Conservation (phyloP, 1,284 basidiomycete genomes). For the Boletus mariae region DNA sequence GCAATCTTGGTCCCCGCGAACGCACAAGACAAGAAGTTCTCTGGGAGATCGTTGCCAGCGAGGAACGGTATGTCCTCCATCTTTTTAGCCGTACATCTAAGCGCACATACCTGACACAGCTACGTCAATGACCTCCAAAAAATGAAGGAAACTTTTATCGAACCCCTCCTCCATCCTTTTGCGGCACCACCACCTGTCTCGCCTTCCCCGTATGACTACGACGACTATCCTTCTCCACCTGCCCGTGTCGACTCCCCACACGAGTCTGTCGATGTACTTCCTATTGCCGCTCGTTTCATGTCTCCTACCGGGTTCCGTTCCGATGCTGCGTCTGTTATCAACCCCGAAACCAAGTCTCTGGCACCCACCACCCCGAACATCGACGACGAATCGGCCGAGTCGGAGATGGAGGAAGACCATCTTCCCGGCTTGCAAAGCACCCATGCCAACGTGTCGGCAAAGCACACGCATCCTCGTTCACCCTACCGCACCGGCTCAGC, state of each 20-base stretch:
- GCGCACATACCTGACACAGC: conserved; percentile 42
- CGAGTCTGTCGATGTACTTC: conserved; percentile 71
- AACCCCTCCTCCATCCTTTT: conserved; percentile 83
- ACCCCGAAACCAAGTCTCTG: conserved; percentile 42
- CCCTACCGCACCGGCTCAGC: conserved; percentile 62
- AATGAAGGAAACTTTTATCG: conserved; percentile 92
- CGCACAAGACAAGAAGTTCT: conserved; percentile 95
- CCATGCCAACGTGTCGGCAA: conserved; percentile 42
- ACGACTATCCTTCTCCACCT: conserved; percentile 44
- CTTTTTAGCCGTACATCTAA: conserved; percentile 13
- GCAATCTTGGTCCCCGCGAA: conserved; percentile 89
- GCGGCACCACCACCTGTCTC: conserved; percentile 45
- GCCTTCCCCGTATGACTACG: conserved; percentile 60
- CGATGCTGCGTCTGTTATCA: conserved; percentile 40
- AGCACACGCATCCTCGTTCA: conserved; percentile 69
- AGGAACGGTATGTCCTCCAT: conserved; percentile 72
- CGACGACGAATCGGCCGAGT: conserved; percentile 68
- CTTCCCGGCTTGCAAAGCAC: conserved; percentile 43
- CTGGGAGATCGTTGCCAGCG: conserved; percentile 96
- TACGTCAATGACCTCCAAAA: conserved; percentile 88
- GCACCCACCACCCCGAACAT: conserved; percentile 50
- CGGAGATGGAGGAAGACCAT: conserved; percentile 63
- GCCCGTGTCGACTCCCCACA: conserved; percentile 53
- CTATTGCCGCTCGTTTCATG: conserved; percentile 91
- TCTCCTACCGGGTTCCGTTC: conserved; percentile 61